phyloP scores from a whole-genome alignment of 176 grass and related monocot species.

The Eremochloa ophiuroides region DNA sequence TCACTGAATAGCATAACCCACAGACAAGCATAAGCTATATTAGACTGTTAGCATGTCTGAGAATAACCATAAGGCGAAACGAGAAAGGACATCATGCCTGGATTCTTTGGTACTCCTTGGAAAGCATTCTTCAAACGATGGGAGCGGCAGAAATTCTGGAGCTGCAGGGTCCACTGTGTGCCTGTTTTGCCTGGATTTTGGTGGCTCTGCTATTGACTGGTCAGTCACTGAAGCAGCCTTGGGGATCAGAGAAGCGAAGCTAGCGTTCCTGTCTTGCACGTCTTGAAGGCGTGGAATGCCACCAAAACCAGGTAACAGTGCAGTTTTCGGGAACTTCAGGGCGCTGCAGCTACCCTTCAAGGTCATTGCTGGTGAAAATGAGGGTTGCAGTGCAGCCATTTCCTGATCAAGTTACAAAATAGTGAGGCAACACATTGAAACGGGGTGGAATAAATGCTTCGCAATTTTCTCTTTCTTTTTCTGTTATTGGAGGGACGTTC shows the following conservation, averaged over 20 bases:
- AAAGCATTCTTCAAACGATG: conserved; percentile 92
- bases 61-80: neutral
- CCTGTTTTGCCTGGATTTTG: conserved; percentile 53
- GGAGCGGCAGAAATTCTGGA: conserved; percentile 91
- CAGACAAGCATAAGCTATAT: neutral
- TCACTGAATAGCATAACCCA: conserved; percentile 55
- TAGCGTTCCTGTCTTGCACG: conserved; percentile 30
- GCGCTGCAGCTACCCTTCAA: conserved; percentile 42
- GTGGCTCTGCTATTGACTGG: conserved; percentile 41
- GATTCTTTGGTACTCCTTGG: conserved; percentile 87
- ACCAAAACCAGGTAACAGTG: conserved; percentile 49
- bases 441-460: neutral
- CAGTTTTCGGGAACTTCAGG: conserved; percentile 49
- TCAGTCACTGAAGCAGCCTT: conserved; percentile 51
- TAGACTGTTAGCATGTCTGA: neutral
- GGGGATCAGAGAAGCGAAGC: conserved; percentile 33
- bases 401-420: conserved; percentile 26
- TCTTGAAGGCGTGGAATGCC: conserved; percentile 24
- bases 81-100: conserved; percentile 42
- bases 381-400: conserved; percentile 76
- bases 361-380: conserved; percentile 43
- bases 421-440: neutral
- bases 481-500: neutral
- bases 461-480: neutral
- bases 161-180: conserved; percentile 64